Evolutionary conservation across 139 green algal genomes (phyloP).

Genomic region (Chlorella sp.): DNA sequence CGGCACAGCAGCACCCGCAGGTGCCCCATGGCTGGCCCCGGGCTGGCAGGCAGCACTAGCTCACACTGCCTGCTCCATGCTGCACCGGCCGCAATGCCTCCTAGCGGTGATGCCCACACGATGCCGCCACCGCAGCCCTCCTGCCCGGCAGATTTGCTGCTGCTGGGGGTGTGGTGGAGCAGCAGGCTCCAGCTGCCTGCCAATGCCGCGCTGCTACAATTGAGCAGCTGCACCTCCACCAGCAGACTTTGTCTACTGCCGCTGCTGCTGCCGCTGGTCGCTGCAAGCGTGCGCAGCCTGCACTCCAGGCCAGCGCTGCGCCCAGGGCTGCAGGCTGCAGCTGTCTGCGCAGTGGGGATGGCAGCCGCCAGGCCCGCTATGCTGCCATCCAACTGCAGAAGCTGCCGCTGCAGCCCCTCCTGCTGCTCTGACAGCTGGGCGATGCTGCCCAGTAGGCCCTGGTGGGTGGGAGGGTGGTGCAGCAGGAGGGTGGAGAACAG

Average conservation of each 20-base stretch:
- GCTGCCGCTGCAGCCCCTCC: not conserved
- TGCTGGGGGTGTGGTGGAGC: not conserved
- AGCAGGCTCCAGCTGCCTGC: constrained; percentile 4
- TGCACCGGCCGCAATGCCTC: not conserved
- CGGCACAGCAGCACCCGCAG: constrained; percentile 4
- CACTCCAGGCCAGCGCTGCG: not conserved
- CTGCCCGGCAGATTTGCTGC: not conserved
- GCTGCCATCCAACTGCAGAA: not conserved
- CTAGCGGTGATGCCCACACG: not conserved
- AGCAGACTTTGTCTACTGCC: not conserved
- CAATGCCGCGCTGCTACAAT: not conserved
- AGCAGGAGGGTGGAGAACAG: too few relatives aligned
- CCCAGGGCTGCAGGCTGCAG: not conserved
- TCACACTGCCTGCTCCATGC: not conserved
- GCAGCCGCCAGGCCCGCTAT: not conserved
- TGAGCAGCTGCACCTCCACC: not conserved
- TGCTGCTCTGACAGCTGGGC: not conserved
- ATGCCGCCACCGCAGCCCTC: not conserved
- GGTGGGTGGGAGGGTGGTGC: too few relatives aligned
- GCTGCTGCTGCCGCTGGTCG: not conserved
- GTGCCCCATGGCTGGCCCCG: not conserved
- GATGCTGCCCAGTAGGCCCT: constrained; percentile 4
- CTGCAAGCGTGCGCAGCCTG: not conserved
- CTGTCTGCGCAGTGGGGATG: not conserved
- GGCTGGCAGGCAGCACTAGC: not conserved